A percentile compares a stretch with the other conserved stretches of the same genome.
Conservation (phyloP, 2,329 filamentous ascomycete genomes). For the Onygena corvina region DNA sequence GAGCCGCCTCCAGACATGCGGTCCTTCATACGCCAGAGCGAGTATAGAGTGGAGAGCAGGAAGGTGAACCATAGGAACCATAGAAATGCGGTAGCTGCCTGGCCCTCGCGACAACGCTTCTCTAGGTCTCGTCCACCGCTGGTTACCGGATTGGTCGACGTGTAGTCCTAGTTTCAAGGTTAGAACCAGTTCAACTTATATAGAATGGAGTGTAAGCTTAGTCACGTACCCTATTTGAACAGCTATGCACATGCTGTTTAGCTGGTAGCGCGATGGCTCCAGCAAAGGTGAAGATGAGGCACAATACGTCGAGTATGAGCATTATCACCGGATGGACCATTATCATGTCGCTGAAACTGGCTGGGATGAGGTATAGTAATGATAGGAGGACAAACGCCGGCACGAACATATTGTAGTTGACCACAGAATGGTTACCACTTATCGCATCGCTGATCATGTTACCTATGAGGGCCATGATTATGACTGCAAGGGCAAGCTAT, state of each 20-base stretch:
- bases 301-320: slow-evolving; percentile 36
- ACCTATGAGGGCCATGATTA: slow-evolving; percentile 50
- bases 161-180: slow-evolving; percentile 17
- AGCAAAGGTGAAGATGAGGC: slow-evolving; percentile 39
- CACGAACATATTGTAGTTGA: slow-evolving; percentile 44
- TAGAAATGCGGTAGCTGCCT: slow-evolving; percentile 40
- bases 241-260: slow-evolving; percentile 34
- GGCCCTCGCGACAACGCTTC: slow-evolving; percentile 41
- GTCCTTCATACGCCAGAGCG: slow-evolving; percentile 27
- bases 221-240: slow-evolving; percentile 35
- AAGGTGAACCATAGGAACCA: slow-evolving; percentile 41
- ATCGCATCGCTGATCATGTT: slow-evolving; percentile 48
- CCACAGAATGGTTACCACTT: slow-evolving; percentile 40
- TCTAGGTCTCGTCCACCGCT: slow-evolving; percentile 28
- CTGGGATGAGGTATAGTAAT: slow-evolving; percentile 38
- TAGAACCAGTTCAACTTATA: background rate
- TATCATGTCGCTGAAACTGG: slow-evolving; percentile 31
- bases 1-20: slow-evolving; percentile 8
- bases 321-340: slow-evolving; percentile 34
- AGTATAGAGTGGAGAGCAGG: slow-evolving; percentile 32
- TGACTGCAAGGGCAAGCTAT: slow-evolving; percentile 48
- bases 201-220: background rate
- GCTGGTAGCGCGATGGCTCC: slow-evolving; percentile 40
- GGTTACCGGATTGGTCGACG: slow-evolving; percentile 35
- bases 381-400: slow-evolving; percentile 38